These are phyloP conservation scores for Tolypocladium ovalisporum DNA, from an alignment of 2,329 filamentous ascomycete genomes.

Conservation along the genomic window DNA sequence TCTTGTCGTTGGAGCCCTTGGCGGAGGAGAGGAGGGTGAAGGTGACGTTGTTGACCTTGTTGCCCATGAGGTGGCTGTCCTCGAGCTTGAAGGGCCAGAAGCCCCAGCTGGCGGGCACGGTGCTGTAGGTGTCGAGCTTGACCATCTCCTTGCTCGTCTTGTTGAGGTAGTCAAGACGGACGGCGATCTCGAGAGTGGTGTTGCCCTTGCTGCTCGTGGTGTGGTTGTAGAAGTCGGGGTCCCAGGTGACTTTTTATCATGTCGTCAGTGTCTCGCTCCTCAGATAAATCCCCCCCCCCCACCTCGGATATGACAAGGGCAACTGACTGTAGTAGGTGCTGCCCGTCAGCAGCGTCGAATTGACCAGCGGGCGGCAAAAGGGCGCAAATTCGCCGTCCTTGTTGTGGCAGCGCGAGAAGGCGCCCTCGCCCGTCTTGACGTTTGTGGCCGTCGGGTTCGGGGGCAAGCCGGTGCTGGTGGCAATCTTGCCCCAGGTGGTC, in stretches of 20 bases:
- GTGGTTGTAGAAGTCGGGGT: slow-evolving; percentile 37
- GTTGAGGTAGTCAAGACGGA: slow-evolving; percentile 31
- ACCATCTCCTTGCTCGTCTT: slow-evolving; percentile 22
- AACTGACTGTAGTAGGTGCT: slow-evolving; percentile 43
- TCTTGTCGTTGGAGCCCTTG: slow-evolving; percentile 20
- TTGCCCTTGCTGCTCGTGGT: slow-evolving; percentile 21
- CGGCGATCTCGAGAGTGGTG: slow-evolving; percentile 17
- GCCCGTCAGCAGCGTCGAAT: slow-evolving; percentile 31
- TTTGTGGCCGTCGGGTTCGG: slow-evolving; percentile 31
- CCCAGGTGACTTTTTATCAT: slow-evolving; percentile 46
- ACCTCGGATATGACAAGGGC: no score
- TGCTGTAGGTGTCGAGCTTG: slow-evolving; percentile 22
- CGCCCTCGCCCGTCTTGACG: slow-evolving; percentile 29
- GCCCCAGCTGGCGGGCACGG: slow-evolving; percentile 30
- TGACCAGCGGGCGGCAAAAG: slow-evolving; percentile 37
- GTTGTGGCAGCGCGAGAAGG: slow-evolving; percentile 40
- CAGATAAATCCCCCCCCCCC: background rate
- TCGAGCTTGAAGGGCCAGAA: slow-evolving; percentile 36
- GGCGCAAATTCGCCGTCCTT: slow-evolving; percentile 33
- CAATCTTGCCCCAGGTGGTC: slow-evolving; percentile 22
- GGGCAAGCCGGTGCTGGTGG: slow-evolving; percentile 30
- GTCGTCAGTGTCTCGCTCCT: background rate
- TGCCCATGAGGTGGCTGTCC: slow-evolving; percentile 22
- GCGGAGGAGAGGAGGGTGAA: slow-evolving; percentile 30
- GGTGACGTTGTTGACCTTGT: slow-evolving; percentile 34